A percentile compares a stretch with the other conserved stretches of the same genome.
phyloP scores from a whole-genome alignment of 768 basidiomycete species.

The Coprinopsis cinerea region DNA sequence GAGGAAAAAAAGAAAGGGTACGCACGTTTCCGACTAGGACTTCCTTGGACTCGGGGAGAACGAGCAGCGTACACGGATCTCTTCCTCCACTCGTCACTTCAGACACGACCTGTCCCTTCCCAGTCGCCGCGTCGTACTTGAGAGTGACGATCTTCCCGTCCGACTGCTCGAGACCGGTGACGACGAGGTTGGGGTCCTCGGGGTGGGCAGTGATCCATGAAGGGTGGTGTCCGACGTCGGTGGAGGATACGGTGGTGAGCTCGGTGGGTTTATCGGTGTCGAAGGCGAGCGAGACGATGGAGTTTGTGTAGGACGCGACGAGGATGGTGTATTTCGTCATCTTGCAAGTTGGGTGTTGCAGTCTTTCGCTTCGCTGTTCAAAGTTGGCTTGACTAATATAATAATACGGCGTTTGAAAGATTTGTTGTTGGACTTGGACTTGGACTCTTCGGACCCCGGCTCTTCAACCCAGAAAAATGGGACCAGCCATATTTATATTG shows the following conservation, averaged over 20 bases:
- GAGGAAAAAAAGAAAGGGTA: conserved; percentile 13
- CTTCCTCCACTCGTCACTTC: conserved; percentile 48
- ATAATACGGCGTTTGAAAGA: not conserved
- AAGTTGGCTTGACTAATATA: not conserved
- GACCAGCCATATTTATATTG: no score
- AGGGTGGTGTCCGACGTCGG: conserved; percentile 55
- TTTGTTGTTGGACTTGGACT: not conserved
- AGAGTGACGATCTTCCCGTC: conserved; percentile 63
- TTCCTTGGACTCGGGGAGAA: conserved; percentile 39
- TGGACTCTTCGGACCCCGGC: no score
- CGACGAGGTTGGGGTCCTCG: conserved; percentile 49
- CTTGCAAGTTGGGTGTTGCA: no score
- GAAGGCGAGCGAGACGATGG: conserved; percentile 59
- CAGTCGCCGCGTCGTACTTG: conserved; percentile 44
- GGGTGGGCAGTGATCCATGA: conserved; percentile 74
- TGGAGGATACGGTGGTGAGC: conserved; percentile 38
- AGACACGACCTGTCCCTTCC: conserved; percentile 45
- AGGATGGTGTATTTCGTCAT: conserved; percentile 44
- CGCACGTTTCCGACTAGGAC: conserved; percentile 71
- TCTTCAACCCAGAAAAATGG: no score
- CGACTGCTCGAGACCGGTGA: conserved; percentile 58
- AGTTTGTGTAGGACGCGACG: conserved; percentile 60
- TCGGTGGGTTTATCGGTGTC: conserved; percentile 38
- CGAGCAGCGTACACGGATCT: conserved; percentile 61
- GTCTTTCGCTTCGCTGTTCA: no score